Evolutionary conservation across 768 basidiomycete species (phyloP).

Genomic region (Termitomyces sp.): DNA sequence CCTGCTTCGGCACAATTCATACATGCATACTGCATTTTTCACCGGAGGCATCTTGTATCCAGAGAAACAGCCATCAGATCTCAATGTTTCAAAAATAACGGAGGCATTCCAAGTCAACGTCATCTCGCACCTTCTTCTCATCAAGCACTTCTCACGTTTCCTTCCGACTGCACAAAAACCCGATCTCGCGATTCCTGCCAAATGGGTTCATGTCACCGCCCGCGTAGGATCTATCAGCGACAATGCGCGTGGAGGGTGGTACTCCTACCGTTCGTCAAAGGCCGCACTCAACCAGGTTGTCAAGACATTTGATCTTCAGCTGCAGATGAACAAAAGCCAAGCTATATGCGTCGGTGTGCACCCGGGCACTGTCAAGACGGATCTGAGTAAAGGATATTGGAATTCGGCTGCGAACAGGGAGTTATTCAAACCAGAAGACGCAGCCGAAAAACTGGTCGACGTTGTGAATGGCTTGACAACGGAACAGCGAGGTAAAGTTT

Average conservation of each 20-base stretch:
- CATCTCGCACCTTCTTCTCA: slow-evolving; percentile 52
- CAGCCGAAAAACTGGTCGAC: slow-evolving; percentile 38
- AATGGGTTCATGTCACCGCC: slow-evolving; percentile 57
- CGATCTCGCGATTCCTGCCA: slow-evolving; percentile 27
- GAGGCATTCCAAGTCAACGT: slow-evolving; percentile 53
- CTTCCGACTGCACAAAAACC: slow-evolving; percentile 31
- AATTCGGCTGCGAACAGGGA: slow-evolving; percentile 26
- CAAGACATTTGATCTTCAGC: slow-evolving; percentile 52
- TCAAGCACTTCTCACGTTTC: slow-evolving; percentile 59
- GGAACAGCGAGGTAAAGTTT: slow-evolving; percentile 42
- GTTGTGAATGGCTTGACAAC: slow-evolving; percentile 36
- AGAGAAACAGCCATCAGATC: slow-evolving; percentile 46
- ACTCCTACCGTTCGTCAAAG: slow-evolving; percentile 57
- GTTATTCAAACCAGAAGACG: slow-evolving; percentile 44
- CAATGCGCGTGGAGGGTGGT: slow-evolving; percentile 56
- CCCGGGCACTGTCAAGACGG: slow-evolving; percentile 57
- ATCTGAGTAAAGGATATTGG: slow-evolving; percentile 53
- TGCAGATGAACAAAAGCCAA: slow-evolving; percentile 37
- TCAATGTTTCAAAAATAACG: slow-evolving; percentile 33
- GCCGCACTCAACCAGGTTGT: slow-evolving; percentile 60
- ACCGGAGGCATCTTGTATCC: slow-evolving; percentile 49
- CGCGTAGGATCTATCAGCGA: slow-evolving; percentile 56
- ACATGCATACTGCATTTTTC: slow-evolving; percentile 49
- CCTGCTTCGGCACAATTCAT: slow-evolving; percentile 30
- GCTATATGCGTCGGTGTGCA: slow-evolving; percentile 53